Evolutionary conservation across 78 protist species (phyloP).

Genomic region (Dictyostelium capitatum): DNA sequence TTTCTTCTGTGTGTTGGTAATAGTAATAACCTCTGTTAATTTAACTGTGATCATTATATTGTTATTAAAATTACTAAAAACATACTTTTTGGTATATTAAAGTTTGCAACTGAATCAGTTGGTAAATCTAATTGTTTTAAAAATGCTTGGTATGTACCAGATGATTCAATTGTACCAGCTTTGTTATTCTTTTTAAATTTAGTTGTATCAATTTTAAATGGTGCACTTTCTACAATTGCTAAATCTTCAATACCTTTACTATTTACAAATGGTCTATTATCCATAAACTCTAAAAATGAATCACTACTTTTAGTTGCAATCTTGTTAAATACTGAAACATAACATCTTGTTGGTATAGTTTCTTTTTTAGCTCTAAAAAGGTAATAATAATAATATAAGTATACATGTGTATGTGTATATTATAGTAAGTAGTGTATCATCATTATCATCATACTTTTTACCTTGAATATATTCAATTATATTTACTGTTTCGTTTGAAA

Average conservation of each 20-base stretch:
- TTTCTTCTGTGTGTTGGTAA: background rate
- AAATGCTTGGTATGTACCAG: slow-evolving; percentile 33
- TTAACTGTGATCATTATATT: background rate
- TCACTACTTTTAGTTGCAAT: slow-evolving; percentile 10
- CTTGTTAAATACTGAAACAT: slow-evolving; percentile 29
- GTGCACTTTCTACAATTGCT: slow-evolving; percentile 30
- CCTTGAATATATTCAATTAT: slow-evolving; percentile 65
- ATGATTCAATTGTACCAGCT: slow-evolving; percentile 27
- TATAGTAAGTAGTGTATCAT: background rate
- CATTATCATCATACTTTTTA: background rate
- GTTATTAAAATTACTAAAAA: background rate
- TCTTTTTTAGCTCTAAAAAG: slow-evolving; percentile 16
- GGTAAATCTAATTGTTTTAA: slow-evolving; percentile 58
- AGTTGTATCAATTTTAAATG: background rate
- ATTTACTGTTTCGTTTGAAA: slow-evolving; percentile 25
- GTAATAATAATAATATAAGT: background rate
- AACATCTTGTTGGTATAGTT: slow-evolving; percentile 50
- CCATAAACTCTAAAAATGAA: slow-evolving; percentile 67
- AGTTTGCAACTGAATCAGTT: slow-evolving; percentile 22
- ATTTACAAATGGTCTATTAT: slow-evolving; percentile 55
- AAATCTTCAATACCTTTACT: slow-evolving; percentile 57
- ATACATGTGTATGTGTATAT: background rate
- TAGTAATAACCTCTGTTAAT: background rate
- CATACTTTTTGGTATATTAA: background rate
- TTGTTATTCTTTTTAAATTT: background rate